Conservation (phyloP, 805 yeast genomes). For the Hanseniaspora taiwanica region DNA sequence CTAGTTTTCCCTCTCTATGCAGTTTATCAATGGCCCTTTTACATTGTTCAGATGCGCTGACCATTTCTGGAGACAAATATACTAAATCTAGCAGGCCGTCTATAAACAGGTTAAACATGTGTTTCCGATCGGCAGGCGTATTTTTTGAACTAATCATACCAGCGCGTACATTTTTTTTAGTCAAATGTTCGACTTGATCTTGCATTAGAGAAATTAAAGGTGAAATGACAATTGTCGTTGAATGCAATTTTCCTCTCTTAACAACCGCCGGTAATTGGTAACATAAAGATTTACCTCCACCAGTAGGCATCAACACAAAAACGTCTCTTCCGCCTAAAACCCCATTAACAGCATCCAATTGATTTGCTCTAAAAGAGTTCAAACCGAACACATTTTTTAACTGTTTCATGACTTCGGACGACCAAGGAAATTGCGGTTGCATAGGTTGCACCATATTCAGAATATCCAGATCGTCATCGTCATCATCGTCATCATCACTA, state of each 20-base stretch:
- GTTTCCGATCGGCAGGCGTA: constrained; percentile 45
- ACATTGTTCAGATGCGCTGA: constrained; percentile 58
- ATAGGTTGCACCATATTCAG: constrained; percentile 6
- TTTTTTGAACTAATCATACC: constrained; percentile 81
- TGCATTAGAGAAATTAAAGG: constrained; percentile 95
- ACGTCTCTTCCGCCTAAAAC: constrained; percentile 70
- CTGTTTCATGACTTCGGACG: constrained; percentile 49
- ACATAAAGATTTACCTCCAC: constrained; percentile 95
- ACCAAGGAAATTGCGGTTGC: constrained; percentile 33
- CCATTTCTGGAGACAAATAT: constrained; percentile 91
- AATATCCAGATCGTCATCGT: constrained; percentile 16
- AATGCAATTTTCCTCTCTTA: constrained; percentile 56
- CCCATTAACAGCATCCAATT: constrained; percentile 74
- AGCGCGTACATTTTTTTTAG: constrained; percentile 56
- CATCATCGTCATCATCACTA: constrained; percentile 8
- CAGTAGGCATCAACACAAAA: constrained; percentile 95
- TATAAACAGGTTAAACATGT: constrained; percentile 46
- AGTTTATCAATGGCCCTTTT: constrained; percentile 48
- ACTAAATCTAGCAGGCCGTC: constrained; percentile 62
- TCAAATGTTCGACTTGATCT: constrained; percentile 81
- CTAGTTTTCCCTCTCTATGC: constrained; percentile 42
- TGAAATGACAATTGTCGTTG: constrained; percentile 84
- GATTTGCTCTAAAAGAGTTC: constrained; percentile 62
- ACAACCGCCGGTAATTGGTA: constrained; percentile 91
- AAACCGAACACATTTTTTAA: constrained; percentile 51